Base-by-base conservation (phyloP, 2,329 filamentous ascomycete species). In the Paecilomyces dactylethromorphus region DNA sequence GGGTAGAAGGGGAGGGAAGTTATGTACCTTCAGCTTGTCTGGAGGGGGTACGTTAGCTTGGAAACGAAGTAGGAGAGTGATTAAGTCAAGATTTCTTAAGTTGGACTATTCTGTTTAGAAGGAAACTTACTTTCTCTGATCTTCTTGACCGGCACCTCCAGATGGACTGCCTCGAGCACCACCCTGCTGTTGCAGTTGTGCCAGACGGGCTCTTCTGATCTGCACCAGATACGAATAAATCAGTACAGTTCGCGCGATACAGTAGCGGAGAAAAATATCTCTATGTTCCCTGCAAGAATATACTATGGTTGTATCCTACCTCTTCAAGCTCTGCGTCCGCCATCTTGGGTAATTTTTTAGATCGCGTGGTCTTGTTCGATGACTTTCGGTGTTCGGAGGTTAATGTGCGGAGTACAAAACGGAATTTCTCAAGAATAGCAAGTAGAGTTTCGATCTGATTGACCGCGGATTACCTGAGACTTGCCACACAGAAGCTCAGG, bases 131-230 rank as follows among this genome's bases (percentile, higher is more conserved):
- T 85, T 82, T 74, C 83, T 83, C 70, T 90, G 81, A 58, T 90
- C 85, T 63, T 90, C 84, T 60, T 84, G 79, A 62, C 80, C 78
- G 56, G 80, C 80, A 66, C 78, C 80, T 60, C 77, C 76, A 49
- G 75, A 75, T 59, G 77, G 77, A 55, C 78, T 74, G 60, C 78
- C 77, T 61, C 79, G 77, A 53, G 77, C 76, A 56, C 76, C 77
- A 59, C 81, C 82, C 60, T 85, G 82, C 68, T 92, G 84, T 76
- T 95, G 94, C 65, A 97, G 88, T 79, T 99, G 92, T 76, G 93
- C 90, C 57, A 97, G 87, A 63, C 94, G 91, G 69, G 93, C 93
- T 76, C 91, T 89, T 73, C 93, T 84, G 72, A 97, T 97, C 89
- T 96, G 70, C 53, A 57, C 54, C 49, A 52, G 26, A 39, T 56